phyloP scores from a whole-genome alignment of 768 basidiomycete genomes.

The Tylopilus sp. region DNA sequence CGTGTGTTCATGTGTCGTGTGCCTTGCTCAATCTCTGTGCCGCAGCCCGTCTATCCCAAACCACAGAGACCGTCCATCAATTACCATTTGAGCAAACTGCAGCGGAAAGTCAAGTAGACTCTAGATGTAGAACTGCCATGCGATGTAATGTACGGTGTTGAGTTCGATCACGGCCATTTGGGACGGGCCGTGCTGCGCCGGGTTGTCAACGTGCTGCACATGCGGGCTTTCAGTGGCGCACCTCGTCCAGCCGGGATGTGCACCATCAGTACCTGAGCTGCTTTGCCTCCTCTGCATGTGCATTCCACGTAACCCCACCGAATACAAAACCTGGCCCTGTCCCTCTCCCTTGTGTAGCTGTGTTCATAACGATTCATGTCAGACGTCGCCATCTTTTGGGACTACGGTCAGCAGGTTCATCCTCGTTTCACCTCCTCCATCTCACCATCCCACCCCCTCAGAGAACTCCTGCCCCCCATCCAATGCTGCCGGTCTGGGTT shows the following conservation, averaged over 20 bases:
- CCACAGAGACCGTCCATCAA: conserved; percentile 77
- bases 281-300: conserved; percentile 13
- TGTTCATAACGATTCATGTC: conserved; percentile 18
- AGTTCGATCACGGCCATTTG: background rate
- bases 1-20: background rate
- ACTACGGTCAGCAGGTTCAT: conserved; percentile 29
- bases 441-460: conserved; percentile 8
- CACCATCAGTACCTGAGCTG: conserved; percentile 4
- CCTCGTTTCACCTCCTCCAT: background rate
- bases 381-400: conserved; percentile 43
- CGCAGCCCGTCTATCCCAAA: conserved; percentile 66
- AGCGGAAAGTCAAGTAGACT: conserved; percentile 67
- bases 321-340: conserved; percentile 23
- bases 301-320: conserved; percentile 7
- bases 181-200: background rate
- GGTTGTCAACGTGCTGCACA: conserved; percentile 13
- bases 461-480: conserved; percentile 34
- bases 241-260: conserved; percentile 7
- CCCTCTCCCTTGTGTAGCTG: conserved; percentile 9
- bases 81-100: conserved; percentile 81
- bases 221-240: conserved; percentile 19
- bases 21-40: conserved; percentile 1
- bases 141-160: conserved; percentile 17
- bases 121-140: conserved; percentile 18
- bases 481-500: conserved; percentile 34